phyloP scores from a whole-genome alignment of 1,284 basidiomycete genomes.

The Peniophora sp. region DNA sequence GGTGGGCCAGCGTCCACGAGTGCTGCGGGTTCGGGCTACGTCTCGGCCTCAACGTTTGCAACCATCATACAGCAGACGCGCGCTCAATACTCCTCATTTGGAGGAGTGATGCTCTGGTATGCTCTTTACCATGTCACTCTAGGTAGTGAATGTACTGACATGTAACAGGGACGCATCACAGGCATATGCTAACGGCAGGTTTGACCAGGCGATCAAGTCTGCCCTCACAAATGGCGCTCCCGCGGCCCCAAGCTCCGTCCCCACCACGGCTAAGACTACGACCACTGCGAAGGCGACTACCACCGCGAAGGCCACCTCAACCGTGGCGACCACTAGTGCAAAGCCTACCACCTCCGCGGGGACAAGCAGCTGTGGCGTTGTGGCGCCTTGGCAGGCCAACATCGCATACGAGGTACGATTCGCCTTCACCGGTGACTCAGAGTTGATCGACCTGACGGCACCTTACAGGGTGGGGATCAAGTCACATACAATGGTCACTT shows the following conservation, averaged over 20 bases:
- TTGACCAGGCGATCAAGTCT: conserved; percentile 43
- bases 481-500: conserved; percentile 39
- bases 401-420: conserved; percentile 30
- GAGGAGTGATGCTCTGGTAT: conserved; percentile 66
- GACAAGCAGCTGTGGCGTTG: conserved; percentile 35
- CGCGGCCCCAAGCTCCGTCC: conserved; percentile 16
- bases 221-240: conserved; percentile 31
- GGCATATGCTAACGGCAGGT: conserved; percentile 40
- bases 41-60: conserved; percentile 35
- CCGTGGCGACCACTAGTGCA: conserved; percentile 14
- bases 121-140: conserved; percentile 28
- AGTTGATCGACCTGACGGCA: background rate
- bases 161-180: background rate
- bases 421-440: background rate
- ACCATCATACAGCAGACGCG: conserved; percentile 36
- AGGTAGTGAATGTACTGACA: background rate
- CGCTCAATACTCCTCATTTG: conserved; percentile 51
- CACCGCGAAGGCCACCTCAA: conserved; percentile 15
- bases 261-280: conserved; percentile 15
- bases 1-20: conserved; percentile 46
- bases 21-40: conserved; percentile 47
- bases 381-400: conserved; percentile 35
- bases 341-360: conserved; percentile 20
- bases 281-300: conserved; percentile 16
- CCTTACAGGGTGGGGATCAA: conserved; percentile 32